A percentile compares a stretch with the other conserved stretches of the same genome.
Evolutionary conservation across 345 rosid species (phyloP).

Genomic region (Dimocarpus longan): DNA sequence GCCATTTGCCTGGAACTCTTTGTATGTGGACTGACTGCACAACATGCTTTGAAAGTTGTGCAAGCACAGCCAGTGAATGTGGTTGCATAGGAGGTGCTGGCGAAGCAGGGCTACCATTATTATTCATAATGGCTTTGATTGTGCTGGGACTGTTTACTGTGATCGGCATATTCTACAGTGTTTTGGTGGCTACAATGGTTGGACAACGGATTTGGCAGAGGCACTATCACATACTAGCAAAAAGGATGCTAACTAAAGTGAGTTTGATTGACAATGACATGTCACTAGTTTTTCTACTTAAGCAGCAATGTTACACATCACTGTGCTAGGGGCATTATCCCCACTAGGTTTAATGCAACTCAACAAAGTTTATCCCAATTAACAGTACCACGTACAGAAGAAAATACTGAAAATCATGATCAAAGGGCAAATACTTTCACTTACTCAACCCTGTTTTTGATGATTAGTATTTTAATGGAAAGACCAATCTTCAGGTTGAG

Average conservation of each 20-base stretch:
- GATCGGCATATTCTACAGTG: constrained; percentile 94
- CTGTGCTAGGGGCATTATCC: background rate
- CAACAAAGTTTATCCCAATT: background rate
- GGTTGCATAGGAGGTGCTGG: constrained; percentile 99
- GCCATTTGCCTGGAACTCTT: constrained; percentile 97
- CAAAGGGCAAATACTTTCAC: background rate
- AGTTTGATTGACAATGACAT: constrained; percentile 25
- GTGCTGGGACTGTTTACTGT: constrained; percentile 92
- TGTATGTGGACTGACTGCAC: constrained; percentile 99
- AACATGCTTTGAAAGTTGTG: constrained; percentile 94
- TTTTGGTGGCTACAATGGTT: constrained; percentile 98
- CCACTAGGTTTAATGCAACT: constrained; percentile 2
- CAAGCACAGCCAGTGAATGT: constrained; percentile 90
- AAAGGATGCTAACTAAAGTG: constrained; percentile 98
- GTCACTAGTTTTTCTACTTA: background rate
- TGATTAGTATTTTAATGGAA: background rate
- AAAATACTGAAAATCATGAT: background rate
- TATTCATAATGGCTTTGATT: constrained; percentile 80
- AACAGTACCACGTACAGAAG: background rate
- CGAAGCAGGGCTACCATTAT: constrained; percentile 91
- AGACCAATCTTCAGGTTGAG: background rate
- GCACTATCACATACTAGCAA: constrained; percentile 97
- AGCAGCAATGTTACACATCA: background rate
- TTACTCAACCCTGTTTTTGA: background rate
- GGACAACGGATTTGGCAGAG: constrained; percentile 99